Evolutionary conservation across 2,329 filamentous ascomycete genomes (phyloP), one percentile per base, ranked within the genome.

Genomic region (Botryotinia narcissicola): DNA sequence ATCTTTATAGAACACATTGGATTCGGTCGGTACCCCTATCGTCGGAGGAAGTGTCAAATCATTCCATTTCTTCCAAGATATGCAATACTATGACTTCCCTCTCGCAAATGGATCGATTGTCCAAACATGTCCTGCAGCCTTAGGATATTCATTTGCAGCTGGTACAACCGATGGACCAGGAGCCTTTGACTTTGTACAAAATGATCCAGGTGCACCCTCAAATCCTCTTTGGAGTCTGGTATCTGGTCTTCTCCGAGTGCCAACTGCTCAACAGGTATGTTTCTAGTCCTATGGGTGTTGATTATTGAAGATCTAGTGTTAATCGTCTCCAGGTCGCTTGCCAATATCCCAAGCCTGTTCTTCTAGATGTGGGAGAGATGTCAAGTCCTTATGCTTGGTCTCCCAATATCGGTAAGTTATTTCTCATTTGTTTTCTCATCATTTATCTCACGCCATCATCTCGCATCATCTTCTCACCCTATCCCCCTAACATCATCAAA

Each of bases 121-220:
- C 10, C 86, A 84, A 70, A 97, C 95, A 0, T 98, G 95, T 78
- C 91, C 94, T 3, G 94, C 94, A 0, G 94, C 94, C 0, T 84
- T 98, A 71, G 95, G 95, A 16, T 97, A 95, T 80, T 94, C 92
- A 0, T 98, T 98, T 80, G 95, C 95, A 0, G 95, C 92, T 0
- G 95, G 95, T 25, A 98, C 95, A 0, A 93, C 92, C 0, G 95
- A 98, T 80, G 94, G 95, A 10, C 95, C 95, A 0, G 95, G 95
- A 1, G 90, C 90, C 0, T 97, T 97, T 79, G 95, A 98, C 82
- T 98, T 98, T 81, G 95, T 92, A 1, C 95, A 98, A 80, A 93
- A 93, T 75, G 88, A 93, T 76, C 90, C 90, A 0, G 91, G 90
- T 54, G 90, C 93, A 0, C 86, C 90, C 32, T 87, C 87, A 60